Conservation (phyloP, 2,329 filamentous ascomycete genomes). For the Nothomitra cinnamomea region DNA sequence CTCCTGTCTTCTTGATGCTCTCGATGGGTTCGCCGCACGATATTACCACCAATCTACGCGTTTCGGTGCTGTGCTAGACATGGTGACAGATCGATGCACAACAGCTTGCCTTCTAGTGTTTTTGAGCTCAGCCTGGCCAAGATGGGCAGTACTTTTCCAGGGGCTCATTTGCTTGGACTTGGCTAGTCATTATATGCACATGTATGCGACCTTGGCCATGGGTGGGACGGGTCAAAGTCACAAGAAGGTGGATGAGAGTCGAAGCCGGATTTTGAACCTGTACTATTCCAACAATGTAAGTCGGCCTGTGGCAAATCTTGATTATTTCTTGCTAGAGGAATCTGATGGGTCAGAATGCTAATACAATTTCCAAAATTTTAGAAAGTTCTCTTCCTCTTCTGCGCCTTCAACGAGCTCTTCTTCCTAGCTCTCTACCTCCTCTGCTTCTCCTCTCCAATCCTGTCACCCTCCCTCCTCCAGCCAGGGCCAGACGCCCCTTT, state of each 20-base stretch:
- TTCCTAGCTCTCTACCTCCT: constrained; percentile 97
- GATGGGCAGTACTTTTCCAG: constrained; percentile 91
- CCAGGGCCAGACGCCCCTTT: constrained; percentile 39
- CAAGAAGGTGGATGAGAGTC: constrained; percentile 79
- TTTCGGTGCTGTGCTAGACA: constrained; percentile 93
- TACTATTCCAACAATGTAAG: constrained; percentile 95
- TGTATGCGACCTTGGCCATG: constrained; percentile 89
- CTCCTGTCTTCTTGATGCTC: constrained; percentile 85
- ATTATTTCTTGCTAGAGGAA: background rate
- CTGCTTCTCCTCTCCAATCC: constrained; percentile 63
- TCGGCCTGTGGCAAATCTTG: constrained; percentile 7
- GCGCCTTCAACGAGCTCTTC: constrained; percentile 83
- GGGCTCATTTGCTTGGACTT: constrained; percentile 81
- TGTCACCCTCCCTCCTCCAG: constrained; percentile 20
- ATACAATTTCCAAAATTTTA: constrained; percentile 21
- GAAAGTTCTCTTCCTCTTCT: constrained; percentile 83
- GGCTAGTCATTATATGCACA: constrained; percentile 96
- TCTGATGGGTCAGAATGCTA: background rate
- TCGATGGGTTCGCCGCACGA: constrained; percentile 86
- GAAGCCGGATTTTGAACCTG: constrained; percentile 78
- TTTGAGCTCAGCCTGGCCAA: constrained; percentile 81
- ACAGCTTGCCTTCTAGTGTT: constrained; percentile 92
- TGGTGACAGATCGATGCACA: constrained; percentile 97
- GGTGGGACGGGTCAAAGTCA: constrained; percentile 65
- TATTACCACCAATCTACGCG: constrained; percentile 78